Conservation (phyloP, 768 basidiomycete species). For the Scleroderma bovista region DNA sequence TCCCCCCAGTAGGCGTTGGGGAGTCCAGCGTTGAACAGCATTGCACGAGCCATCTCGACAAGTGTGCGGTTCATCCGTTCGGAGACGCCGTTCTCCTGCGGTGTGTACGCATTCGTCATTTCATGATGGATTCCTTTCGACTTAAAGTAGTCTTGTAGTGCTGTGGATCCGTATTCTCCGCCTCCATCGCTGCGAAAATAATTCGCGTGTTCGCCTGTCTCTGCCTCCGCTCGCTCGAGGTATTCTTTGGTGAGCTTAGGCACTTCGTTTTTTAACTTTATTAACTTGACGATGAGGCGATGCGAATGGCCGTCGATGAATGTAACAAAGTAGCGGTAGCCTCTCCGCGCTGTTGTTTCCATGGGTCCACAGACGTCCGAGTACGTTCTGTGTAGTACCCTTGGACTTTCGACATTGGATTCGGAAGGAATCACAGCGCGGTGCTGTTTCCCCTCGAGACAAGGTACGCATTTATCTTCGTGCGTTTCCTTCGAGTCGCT, state of each 20-base stretch:
- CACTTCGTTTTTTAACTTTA: conserved; percentile 11
- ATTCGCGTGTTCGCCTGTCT: conserved; percentile 13
- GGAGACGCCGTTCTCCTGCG: conserved; percentile 41
- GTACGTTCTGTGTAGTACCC: conserved; percentile 3
- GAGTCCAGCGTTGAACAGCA: conserved; percentile 17
- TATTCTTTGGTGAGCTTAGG: conserved; percentile 7
- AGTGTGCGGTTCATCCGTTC: conserved; percentile 36
- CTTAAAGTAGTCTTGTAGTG: conserved; percentile 2
- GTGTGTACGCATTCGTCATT: conserved; percentile 18
- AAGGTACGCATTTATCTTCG: conserved; percentile 9
- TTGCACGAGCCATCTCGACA: conserved; percentile 23
- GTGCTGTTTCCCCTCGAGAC: conserved; percentile 21
- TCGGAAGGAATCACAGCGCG: conserved; percentile 6
- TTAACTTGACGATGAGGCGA: conserved; percentile 7
- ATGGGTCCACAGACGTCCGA: conserved; percentile 18
- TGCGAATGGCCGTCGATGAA: conserved; percentile 17
- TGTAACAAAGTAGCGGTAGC: conserved; percentile 13
- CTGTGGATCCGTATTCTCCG: conserved; percentile 15
- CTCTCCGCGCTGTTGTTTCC: neutral
- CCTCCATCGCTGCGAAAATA: conserved; percentile 18
- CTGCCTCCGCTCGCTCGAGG: conserved; percentile 6
- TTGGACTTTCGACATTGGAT: conserved; percentile 1
- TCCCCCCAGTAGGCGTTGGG: conserved; percentile 5
- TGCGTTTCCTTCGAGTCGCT: neutral
- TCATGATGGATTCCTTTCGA: conserved; percentile 14